Base-by-base conservation (phyloP, 805 yeast species). In the Scheffersomyces ergatensis region DNA sequence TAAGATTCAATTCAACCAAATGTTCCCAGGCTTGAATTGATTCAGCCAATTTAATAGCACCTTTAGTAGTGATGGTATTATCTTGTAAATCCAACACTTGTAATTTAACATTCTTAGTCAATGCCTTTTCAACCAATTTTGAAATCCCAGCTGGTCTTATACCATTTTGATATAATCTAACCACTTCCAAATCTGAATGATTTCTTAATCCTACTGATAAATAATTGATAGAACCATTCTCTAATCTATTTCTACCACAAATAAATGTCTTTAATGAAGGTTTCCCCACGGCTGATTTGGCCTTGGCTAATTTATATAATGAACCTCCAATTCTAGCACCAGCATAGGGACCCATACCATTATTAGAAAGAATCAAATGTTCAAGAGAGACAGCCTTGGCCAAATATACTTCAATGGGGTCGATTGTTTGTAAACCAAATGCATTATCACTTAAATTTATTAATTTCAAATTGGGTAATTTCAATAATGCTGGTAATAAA, bases 281-380 rank as follows among this genome's bases (percentile, higher is more conserved):
- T 39, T 77, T 66, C 17, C 76, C 70, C 32, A 67, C 65, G 23
- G 58, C 53, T 48, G 70, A 61, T 65, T 89, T 89, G 42, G 82
- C 83, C 38, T 61, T 62, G 16, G 93, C 80, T 48, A 92, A 75
- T 51, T 77, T 74, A 66, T 72, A 87, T 35, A 93, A 76, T 3
- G 96, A 87, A 53, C 81, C 80, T 45, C 97, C 99, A 46, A 93
- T 86, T 60, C 96, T 79, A 42, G 92, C 84, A 54, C 99, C 99
- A 0, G 98, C 96, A 60, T 85, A 85, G 19, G 99, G 99, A 26
- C 99, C 99, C 81, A 93, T 84, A 41, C 99, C 99, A 62, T 93
- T 93, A 67, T 93, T 93, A 35, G 97, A 84, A 47, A 93, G 72
- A 50, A 88, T 82, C 62, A 93, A 76, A 60, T 93, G 97, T 63